These are phyloP conservation scores for Hypoxylon fragiforme DNA, from an alignment of 495 filamentous ascomycete genomes.

Conservation along the genomic window DNA sequence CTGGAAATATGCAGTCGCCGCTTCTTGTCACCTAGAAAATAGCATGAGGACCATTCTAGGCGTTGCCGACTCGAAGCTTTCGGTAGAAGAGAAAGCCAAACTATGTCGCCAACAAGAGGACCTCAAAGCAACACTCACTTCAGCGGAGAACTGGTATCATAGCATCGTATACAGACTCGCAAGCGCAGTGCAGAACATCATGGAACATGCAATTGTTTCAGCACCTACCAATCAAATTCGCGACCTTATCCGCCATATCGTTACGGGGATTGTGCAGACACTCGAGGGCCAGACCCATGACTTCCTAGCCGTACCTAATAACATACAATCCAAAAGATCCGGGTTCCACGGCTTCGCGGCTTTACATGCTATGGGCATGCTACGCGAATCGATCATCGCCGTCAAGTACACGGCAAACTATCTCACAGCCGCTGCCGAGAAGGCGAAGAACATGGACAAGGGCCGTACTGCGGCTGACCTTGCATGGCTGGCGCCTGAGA, in stretches of 20 bases:
- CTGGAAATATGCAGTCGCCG: conserved; percentile 39
- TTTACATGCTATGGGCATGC: conserved; percentile 40
- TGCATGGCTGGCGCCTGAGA: conserved; percentile 42
- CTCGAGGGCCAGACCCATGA: conserved; percentile 30
- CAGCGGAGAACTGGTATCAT: conserved; percentile 27
- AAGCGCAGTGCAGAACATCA: conserved; percentile 27
- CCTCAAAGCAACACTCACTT: conserved; percentile 14
- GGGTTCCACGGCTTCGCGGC: conserved; percentile 31
- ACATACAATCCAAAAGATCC: conserved; percentile 19
- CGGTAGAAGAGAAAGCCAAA: conserved; percentile 1
- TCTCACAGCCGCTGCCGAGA: conserved; percentile 39
- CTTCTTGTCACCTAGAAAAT: conserved; percentile 33
- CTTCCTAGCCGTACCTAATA: conserved; percentile 25
- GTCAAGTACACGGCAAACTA: conserved; percentile 41
- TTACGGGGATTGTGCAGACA: conserved; percentile 15
- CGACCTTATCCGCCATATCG: not conserved
- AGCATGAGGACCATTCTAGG: conserved; percentile 37
- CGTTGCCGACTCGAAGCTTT: not conserved
- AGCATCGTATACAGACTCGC: conserved; percentile 18
- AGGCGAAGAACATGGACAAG: conserved; percentile 43
- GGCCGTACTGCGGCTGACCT: conserved; percentile 39
- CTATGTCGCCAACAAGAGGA: not conserved
- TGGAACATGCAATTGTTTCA: not conserved
- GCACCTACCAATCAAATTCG: conserved; percentile 6
- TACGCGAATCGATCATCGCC: conserved; percentile 44